Evolutionary conservation across 305 asterid species (phyloP).

Genomic region (Nicotiana rustica): DNA sequence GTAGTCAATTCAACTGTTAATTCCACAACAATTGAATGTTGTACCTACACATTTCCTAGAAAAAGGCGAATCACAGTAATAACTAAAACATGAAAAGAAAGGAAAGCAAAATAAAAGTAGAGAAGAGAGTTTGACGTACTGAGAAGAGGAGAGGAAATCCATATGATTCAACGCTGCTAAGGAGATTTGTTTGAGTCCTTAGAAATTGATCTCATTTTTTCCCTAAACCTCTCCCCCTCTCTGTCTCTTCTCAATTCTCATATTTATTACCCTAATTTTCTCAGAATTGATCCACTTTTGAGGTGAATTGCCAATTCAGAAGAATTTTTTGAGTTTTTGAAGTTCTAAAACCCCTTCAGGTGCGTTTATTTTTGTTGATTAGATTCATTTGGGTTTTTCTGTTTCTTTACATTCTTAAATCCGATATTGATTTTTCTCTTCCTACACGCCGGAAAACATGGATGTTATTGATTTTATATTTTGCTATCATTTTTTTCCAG

Average conservation of each 20-base stretch:
- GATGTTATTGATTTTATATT: neutral
- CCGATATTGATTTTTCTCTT: neutral
- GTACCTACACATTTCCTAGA: no score
- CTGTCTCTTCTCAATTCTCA: conserved; percentile 21
- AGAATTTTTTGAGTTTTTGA: neutral
- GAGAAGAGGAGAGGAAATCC: conserved; percentile 22
- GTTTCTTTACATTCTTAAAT: neutral
- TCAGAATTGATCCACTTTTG: neutral
- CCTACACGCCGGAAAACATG: neutral
- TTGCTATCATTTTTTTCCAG: neutral
- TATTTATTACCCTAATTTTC: conserved; percentile 9
- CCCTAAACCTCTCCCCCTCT: neutral
- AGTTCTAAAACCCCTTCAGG: conserved; percentile 29
- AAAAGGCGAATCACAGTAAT: neutral
- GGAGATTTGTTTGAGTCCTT: conserved; percentile 3
- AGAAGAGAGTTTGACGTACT: neutral
- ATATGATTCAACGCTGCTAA: neutral
- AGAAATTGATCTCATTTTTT: conserved; percentile 20
- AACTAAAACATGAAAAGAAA: neutral
- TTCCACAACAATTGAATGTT: neutral
- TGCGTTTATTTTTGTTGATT: neutral
- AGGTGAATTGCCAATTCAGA: neutral
- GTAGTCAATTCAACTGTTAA: no score
- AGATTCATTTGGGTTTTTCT: neutral
- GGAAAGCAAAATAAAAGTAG: neutral